Percentiles rank a stretch among this genome's conserved stretches.
Conservation (phyloP, 75 land plant species). For the Cupressus sempervirens region DNA sequence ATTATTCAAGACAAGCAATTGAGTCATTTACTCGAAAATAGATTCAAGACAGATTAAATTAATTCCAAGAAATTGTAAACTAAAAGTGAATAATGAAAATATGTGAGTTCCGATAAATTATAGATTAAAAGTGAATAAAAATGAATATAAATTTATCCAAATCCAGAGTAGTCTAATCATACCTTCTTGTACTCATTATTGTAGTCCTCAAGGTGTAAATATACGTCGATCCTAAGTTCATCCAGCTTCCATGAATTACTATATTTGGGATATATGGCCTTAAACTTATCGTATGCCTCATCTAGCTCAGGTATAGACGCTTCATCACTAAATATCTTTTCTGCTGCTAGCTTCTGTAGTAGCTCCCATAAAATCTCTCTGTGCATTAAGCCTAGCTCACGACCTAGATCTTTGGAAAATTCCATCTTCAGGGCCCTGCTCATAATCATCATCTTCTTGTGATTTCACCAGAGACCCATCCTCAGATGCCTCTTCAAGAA, state of each 20-base stretch:
- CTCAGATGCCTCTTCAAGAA: slow-evolving; percentile 71
- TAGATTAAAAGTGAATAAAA: too few species aligned
- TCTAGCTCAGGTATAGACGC: slow-evolving; percentile 53
- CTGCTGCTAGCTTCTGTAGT: slow-evolving; percentile 63
- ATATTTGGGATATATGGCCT: slow-evolving; percentile 67
- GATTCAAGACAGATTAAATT: too few species aligned
- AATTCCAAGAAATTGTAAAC: too few species aligned
- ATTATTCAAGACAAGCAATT: too few species aligned
- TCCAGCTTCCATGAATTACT: slow-evolving; percentile 57
- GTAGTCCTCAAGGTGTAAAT: slow-evolving; percentile 44
- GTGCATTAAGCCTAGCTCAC: slow-evolving; percentile 55
- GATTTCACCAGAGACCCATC: slow-evolving; percentile 60
- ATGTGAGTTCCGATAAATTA: too few species aligned
- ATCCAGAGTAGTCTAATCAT: slow-evolving; percentile 85
- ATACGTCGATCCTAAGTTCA: slow-evolving; percentile 64
- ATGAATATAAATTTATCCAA: too few species aligned
- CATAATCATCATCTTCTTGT: slow-evolving; percentile 42
- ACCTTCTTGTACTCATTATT: slow-evolving; percentile 32
- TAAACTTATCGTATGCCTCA: slow-evolving; percentile 55
- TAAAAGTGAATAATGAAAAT: too few species aligned
- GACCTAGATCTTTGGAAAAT: slow-evolving; percentile 58
- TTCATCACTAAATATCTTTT: slow-evolving; percentile 34
- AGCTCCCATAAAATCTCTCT: slow-evolving; percentile 59
- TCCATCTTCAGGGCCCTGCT: slow-evolving; percentile 23
- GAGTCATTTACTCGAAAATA: too few species aligned